Evolutionary conservation across 495 filamentous ascomycete species (phyloP).

Genomic region (Peziza echinospora): DNA sequence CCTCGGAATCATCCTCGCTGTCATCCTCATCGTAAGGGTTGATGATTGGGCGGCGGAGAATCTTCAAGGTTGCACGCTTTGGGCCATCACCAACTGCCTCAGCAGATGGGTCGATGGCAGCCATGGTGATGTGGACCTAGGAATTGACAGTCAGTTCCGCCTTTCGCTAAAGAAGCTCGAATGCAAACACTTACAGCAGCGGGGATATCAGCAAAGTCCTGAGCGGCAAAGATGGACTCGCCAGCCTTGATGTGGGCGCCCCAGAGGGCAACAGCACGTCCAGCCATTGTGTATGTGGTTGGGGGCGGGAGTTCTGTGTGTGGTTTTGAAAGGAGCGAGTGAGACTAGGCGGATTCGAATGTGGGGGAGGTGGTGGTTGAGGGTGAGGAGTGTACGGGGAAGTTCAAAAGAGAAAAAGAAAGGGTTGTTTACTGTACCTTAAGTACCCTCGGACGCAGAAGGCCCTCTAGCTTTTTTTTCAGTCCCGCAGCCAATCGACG

Average conservation of each 20-base stretch:
- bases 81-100: slow-evolving; percentile 40
- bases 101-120: slow-evolving; percentile 79
- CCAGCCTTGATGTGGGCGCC: slow-evolving; percentile 70
- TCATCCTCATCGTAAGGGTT: not conserved
- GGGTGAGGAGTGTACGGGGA: too few relatives aligned
- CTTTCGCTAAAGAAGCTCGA: not conserved
- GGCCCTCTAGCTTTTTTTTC: too few relatives aligned
- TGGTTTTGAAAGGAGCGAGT: too few relatives aligned
- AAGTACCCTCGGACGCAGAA: too few relatives aligned
- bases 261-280: slow-evolving; percentile 50
- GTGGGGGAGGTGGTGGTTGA: too few relatives aligned
- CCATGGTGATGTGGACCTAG: slow-evolving; percentile 94
- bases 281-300: not conserved
- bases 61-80: slow-evolving; percentile 68
- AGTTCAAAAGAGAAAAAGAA: too few relatives aligned
- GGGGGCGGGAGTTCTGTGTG: too few relatives aligned
- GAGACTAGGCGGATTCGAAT: too few relatives aligned
- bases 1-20: slow-evolving; percentile 6
- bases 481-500: too few relatives aligned
- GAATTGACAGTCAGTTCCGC: not conserved
- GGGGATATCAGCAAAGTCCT: slow-evolving; percentile 37
- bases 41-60: slow-evolving; percentile 41
- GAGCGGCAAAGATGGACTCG: slow-evolving; percentile 50
- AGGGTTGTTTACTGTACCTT: too few relatives aligned
- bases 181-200: slow-evolving; percentile 76